Evolutionary conservation across 1,139 yeast genomes (phyloP), one percentile per base, ranked within the genome.

Genomic region (Sugiyamaella neomexicana): DNA sequence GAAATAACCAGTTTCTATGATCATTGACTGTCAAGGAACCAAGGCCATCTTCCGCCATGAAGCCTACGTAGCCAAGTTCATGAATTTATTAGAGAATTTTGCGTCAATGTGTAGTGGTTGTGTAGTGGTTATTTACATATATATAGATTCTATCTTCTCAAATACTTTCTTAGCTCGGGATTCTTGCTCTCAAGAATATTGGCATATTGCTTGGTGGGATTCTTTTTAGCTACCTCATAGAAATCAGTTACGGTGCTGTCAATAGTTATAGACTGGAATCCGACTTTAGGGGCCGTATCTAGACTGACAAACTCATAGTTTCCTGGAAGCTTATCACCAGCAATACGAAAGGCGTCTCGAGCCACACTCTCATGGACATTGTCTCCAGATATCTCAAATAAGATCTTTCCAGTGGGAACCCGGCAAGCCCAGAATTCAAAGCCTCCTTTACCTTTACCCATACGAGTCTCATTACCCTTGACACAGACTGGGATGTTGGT

Each of bases 371-470:
- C 96, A 71, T 95, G 98, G 62, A 93, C 79, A 60, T 81, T 75
- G 42, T 75, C 78, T 43, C 84, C 85, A n/a, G 85, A 86, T 67
- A 91, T 83, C 73, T 93, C 99, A 68, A 91, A 90, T 36, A 90
- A 76, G 48, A 93, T 84, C 68, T 90, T 90, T 2, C 99, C 99
- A 0, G 97, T 90, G 46, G 99, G 96, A 16, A 93, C 93, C 66
- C 99, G 82, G 43, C 85, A 88, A 61, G 96, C 96, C 98, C 98
- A 95, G 75, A 89, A 95, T 65, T 90, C 96, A 69, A 93, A 91
- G 0, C 95, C 85, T 72, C 99, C 99, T 73, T 93, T 93, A 76
- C 99, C 99, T 73, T 95, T 93, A 77, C 99, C 99, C 99, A 93
- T 93, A 84, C 99, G 93, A 16, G 97, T 89, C 71, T 93, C 97